Evolutionary conservation across 1,284 basidiomycete genomes (phyloP).

Genomic region (Rhizoctonia solani): DNA sequence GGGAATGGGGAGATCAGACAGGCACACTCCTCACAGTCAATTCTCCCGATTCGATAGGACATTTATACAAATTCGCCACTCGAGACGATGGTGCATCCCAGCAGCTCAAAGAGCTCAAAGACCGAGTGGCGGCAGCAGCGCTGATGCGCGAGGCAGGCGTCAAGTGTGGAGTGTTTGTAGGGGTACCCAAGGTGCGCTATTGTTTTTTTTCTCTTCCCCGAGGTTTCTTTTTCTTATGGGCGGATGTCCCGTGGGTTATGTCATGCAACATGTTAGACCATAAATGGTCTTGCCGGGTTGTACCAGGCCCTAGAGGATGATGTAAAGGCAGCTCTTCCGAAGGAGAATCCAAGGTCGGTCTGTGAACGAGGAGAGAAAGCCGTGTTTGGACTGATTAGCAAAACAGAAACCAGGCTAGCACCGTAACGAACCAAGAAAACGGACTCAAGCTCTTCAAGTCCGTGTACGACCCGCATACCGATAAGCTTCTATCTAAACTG

Average conservation of each 20-base stretch:
- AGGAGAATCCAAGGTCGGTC: constrained; percentile 64
- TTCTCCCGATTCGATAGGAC: constrained; percentile 75
- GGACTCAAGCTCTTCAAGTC: constrained; percentile 82
- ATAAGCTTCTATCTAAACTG: constrained; percentile 89
- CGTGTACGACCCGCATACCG: constrained; percentile 88
- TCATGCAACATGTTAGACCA: constrained; percentile 58
- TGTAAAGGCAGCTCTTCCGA: constrained; percentile 71
- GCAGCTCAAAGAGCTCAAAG: constrained; percentile 52
- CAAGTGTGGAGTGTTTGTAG: constrained; percentile 92
- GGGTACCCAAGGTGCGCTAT: constrained; percentile 78
- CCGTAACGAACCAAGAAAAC: constrained; percentile 33
- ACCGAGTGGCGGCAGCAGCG: constrained; percentile 65
- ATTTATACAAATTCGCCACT: constrained; percentile 78
- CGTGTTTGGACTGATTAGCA: constrained; percentile 11
- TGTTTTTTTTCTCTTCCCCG: background rate
- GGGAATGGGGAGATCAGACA: constrained; percentile 53
- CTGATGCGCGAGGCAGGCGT: constrained; percentile 91
- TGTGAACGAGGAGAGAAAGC: background rate
- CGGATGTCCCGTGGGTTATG: constrained; percentile 32
- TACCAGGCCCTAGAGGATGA: constrained; percentile 76
- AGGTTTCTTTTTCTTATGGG: constrained; percentile 36
- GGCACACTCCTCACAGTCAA: constrained; percentile 84
- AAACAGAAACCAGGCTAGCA: constrained; percentile 31
- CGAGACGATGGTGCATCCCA: constrained; percentile 47
- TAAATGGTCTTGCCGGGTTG: constrained; percentile 78